Evolutionary conservation across 805 yeast species (phyloP), one percentile per base, ranked within the genome.

Genomic region (Scheffersomyces lignosus): DNA sequence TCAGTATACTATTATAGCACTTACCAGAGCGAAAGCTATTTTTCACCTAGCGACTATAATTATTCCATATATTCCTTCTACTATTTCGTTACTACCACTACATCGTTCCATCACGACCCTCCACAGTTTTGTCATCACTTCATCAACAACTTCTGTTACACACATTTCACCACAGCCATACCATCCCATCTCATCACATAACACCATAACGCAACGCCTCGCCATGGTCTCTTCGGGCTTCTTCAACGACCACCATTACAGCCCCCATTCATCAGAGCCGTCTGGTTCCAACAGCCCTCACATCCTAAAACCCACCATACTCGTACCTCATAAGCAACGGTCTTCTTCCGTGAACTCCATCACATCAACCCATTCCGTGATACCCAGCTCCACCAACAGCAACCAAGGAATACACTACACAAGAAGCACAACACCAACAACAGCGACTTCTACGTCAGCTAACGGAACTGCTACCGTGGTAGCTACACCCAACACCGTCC

Each of bases 291-390:
- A 18, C 18, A 36, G 39, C 27, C 39, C 41, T 13, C 49, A 37
- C 33, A 26, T 50, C 14, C 36, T 37, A 33, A 49, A 43, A 28
- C 52, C 49, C 8, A 27, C 44, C 6, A 29, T 25, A 15, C n/a
- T 33, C 10, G 18, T 38, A 5, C 27, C 47, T 10, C 47, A 40
- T 33, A 48, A 58, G 33, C 67, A 58, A 29, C 49, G 71, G 22
- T 58, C 65, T 18, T 57, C 64, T 4, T 62, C 68, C 20, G 48
- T 60, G 31, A 64, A 61, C 40, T 59, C 65, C 14, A 50, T 50
- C 12, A 43, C 55, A 8, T 60, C 66, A 12, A 49, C 48, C 26
- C 61, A 55, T 18, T 55, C 60, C 3, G 34, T 41, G 15, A 20
- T 7, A 20, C 9, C 7, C 9, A 20, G 24, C 24, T 7, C 24